Percentiles rank a stretch among this genome's conserved stretches.
Conservation (phyloP, 2,329 filamentous ascomycete genomes). For the Phialophora expanda region DNA sequence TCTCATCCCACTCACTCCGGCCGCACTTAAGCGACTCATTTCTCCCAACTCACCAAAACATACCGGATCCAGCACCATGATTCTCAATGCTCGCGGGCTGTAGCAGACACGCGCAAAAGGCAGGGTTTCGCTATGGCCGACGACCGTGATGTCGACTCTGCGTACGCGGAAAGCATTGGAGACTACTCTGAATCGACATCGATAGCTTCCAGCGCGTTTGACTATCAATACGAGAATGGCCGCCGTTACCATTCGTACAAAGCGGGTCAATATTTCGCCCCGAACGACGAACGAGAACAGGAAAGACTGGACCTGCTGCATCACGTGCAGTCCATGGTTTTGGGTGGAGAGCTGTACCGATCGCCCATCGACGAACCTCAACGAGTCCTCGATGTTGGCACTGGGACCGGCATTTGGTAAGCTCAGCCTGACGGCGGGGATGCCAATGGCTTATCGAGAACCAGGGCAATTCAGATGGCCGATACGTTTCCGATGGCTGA, state of each 20-base stretch:
- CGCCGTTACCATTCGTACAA: slow-evolving; percentile 39
- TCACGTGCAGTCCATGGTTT: slow-evolving; percentile 50
- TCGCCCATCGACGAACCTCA: slow-evolving; percentile 47
- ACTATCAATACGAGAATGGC: slow-evolving; percentile 46
- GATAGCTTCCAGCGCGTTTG: slow-evolving; percentile 41
- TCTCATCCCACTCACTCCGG: background rate
- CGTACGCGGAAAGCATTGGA: slow-evolving; percentile 31
- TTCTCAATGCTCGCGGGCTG: background rate
- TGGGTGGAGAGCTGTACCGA: slow-evolving; percentile 35
- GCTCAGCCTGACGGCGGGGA: slow-evolving; percentile 31
- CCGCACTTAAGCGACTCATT: too few species aligned
- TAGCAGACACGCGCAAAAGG: background rate
- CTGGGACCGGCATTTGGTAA: slow-evolving; percentile 67
- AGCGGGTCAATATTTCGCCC: slow-evolving; percentile 39
- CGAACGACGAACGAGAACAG: slow-evolving; percentile 47
- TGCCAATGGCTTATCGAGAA: slow-evolving; percentile 39
- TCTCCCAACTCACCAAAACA: background rate
- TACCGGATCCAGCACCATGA: background rate
- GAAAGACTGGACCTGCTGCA: slow-evolving; percentile 44
- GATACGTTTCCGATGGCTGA: slow-evolving; percentile 41
- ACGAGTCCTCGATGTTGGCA: slow-evolving; percentile 63
- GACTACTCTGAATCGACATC: slow-evolving; percentile 34
- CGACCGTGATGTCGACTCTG: slow-evolving; percentile 30
- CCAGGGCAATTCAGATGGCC: slow-evolving; percentile 42
- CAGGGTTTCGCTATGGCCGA: slow-evolving; percentile 13